These are phyloP conservation scores for Aspergillus neotritici DNA, from an alignment of 2,329 filamentous ascomycete genomes.

Conservation along the genomic window DNA sequence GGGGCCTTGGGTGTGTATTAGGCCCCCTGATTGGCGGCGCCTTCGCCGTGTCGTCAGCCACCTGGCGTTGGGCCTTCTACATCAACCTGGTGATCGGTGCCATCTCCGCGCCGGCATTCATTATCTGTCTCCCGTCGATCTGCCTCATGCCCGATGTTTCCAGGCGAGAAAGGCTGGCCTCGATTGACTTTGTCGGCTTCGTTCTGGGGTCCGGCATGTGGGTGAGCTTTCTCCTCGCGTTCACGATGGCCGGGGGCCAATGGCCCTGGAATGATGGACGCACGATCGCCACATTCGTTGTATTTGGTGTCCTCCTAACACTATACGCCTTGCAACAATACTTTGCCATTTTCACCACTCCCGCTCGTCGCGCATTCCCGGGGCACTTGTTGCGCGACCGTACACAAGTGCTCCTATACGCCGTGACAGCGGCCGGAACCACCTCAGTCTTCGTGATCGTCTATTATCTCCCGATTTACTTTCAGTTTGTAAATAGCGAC, in stretches of 20 bases:
- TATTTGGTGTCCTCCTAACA: conserved; percentile 41
- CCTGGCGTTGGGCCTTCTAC: conserved; percentile 8
- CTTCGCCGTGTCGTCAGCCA: conserved; percentile 10
- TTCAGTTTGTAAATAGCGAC: conserved; percentile 46
- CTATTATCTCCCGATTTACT: conserved; percentile 51
- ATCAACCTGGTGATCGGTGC: conserved; percentile 8
- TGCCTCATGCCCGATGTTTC: conserved; percentile 4
- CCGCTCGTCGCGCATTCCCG: conserved; percentile 44
- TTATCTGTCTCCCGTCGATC: conserved; percentile 5
- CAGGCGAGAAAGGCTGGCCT: not conserved
- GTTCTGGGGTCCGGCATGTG: conserved; percentile 1
- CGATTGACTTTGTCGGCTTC: conserved; percentile 6
- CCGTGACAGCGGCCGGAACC: not conserved
- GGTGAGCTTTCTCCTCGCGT: conserved; percentile 29
- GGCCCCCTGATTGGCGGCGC: conserved; percentile 9
- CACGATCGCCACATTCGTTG: conserved; percentile 45
- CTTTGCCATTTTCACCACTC: conserved; percentile 38
- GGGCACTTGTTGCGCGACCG: conserved; percentile 36
- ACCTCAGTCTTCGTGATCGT: conserved; percentile 14
- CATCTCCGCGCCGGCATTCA: conserved; percentile 1
- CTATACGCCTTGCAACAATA: conserved; percentile 45
- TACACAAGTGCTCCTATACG: conserved; percentile 13
- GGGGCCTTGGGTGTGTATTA: conserved; percentile 3
- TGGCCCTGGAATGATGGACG: conserved; percentile 44
- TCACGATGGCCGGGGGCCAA: conserved; percentile 46